phyloP scores from a whole-genome alignment of 164 flowering plant genomes.

The Macadamia integrifolia region DNA sequence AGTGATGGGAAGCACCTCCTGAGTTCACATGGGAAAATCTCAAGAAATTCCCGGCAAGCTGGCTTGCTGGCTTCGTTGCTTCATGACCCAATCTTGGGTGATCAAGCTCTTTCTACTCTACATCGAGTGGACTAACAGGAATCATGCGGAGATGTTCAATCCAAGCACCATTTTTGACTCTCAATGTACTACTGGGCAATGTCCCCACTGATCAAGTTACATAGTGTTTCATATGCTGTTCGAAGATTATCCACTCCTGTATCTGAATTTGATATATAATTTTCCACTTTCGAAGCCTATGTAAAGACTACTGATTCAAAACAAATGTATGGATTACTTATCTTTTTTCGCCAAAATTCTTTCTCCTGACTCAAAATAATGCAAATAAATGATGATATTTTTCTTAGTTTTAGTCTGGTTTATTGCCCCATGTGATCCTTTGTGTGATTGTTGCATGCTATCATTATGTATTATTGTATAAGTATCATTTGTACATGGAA shows the following conservation, averaged over 20 bases:
- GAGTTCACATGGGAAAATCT: not conserved
- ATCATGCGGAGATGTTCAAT: slow-evolving; percentile 7
- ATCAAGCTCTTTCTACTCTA: slow-evolving; percentile 9
- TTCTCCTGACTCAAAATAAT: not conserved
- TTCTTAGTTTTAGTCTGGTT: not conserved
- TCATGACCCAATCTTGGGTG: slow-evolving; percentile 1
- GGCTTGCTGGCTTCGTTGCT: slow-evolving; percentile 5
- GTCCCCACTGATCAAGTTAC: not conserved
- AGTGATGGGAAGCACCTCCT: not conserved
- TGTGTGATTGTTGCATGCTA: not conserved
- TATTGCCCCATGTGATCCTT: not conserved
- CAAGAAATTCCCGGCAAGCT: not conserved
- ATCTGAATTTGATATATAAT: slow-evolving; percentile 15
- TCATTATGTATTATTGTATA: not conserved
- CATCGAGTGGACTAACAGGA: slow-evolving; percentile 1
- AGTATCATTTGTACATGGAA: not conserved
- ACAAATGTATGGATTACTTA: slow-evolving; percentile 12
- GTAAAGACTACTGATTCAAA: slow-evolving; percentile 14
- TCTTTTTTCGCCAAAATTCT: not conserved
- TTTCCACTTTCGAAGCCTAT: slow-evolving; percentile 5
- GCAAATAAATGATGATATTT: too few relatives aligned
- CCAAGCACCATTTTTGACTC: slow-evolving; percentile 1
- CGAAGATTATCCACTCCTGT: slow-evolving; percentile 2
- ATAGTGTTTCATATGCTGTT: not conserved
- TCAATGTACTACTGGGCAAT: slow-evolving; percentile 1